Conservation (phyloP, 352 stramenopile genomes). For the Phytopythium kandeliae region DNA sequence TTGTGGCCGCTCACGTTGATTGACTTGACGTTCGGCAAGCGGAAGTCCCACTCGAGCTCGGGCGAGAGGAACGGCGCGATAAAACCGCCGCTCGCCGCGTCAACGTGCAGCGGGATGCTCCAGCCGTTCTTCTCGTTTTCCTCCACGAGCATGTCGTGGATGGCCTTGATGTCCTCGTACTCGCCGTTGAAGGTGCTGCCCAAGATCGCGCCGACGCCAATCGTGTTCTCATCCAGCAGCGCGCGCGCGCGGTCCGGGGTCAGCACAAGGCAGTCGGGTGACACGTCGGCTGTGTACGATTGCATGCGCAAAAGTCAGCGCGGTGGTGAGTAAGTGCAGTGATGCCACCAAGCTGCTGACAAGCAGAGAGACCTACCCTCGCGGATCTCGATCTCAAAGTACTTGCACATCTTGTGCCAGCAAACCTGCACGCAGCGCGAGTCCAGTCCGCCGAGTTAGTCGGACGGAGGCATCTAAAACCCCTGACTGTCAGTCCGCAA, state of each 20-base stretch:
- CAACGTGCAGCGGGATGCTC: slow-evolving; percentile 87
- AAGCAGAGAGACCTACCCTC: slow-evolving; percentile 19
- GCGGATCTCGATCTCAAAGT: slow-evolving; percentile 91
- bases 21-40: slow-evolving; percentile 87
- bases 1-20: slow-evolving; percentile 95
- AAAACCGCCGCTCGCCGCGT: slow-evolving; percentile 89
- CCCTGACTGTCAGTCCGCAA: background rate
- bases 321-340: background rate
- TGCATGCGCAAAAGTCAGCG: background rate
- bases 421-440: slow-evolving; percentile 45
- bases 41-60: slow-evolving; percentile 89
- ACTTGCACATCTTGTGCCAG: slow-evolving; percentile 94
- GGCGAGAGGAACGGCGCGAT: slow-evolving; percentile 90
- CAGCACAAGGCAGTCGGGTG: slow-evolving; percentile 77
- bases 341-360: too few relatives aligned
- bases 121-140: slow-evolving; percentile 85
- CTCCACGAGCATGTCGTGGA: slow-evolving; percentile 83
- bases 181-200: slow-evolving; percentile 92
- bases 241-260: slow-evolving; percentile 69
- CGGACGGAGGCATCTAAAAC: too few relatives aligned
- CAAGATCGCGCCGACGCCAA: slow-evolving; percentile 88
- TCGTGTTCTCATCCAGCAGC: slow-evolving; percentile 91
- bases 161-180: slow-evolving; percentile 90
- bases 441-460: background rate
- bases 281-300: slow-evolving; percentile 55